These are phyloP conservation scores for Termitomyces sp. DNA, from an alignment of 768 basidiomycete species.

Conservation along the genomic window DNA sequence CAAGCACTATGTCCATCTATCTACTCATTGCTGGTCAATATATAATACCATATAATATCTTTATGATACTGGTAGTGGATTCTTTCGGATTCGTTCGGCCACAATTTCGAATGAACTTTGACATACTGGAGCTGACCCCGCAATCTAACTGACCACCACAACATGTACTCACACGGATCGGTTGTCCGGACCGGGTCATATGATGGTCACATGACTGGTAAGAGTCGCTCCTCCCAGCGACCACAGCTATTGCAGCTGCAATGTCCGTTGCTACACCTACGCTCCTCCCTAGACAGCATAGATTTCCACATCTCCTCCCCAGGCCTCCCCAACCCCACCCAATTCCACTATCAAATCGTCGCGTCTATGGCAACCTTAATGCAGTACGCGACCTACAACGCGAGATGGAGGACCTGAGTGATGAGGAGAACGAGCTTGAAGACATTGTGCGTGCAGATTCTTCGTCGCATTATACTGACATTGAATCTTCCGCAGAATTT, in stretches of 20 bases:
- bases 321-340: slow-evolving; percentile 62
- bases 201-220: too few species aligned
- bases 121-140: too few species aligned
- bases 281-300: slow-evolving; percentile 55
- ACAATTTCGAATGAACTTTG: too few species aligned
- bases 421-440: slow-evolving; percentile 80
- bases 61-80: neutral
- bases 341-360: slow-evolving; percentile 46
- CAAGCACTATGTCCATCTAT: neutral
- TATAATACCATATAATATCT: slow-evolving; percentile 2
- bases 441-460: slow-evolving; percentile 45
- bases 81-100: too few species aligned
- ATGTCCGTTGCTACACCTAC: slow-evolving; percentile 61
- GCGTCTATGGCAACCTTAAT: slow-evolving; percentile 52
- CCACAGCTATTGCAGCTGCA: too few species aligned
- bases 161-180: too few species aligned
- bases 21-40: neutral
- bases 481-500: slow-evolving; percentile 35
- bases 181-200: too few species aligned
- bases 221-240: too few species aligned
- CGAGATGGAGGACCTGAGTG: slow-evolving; percentile 81
- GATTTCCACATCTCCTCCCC: slow-evolving; percentile 64
- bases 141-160: too few species aligned
- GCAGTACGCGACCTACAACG: slow-evolving; percentile 61
- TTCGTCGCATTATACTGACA: slow-evolving; percentile 3